These are phyloP conservation scores for Hordeum vulgare DNA, from an alignment of 176 grass and related monocot genomes.

Conservation along the genomic window DNA sequence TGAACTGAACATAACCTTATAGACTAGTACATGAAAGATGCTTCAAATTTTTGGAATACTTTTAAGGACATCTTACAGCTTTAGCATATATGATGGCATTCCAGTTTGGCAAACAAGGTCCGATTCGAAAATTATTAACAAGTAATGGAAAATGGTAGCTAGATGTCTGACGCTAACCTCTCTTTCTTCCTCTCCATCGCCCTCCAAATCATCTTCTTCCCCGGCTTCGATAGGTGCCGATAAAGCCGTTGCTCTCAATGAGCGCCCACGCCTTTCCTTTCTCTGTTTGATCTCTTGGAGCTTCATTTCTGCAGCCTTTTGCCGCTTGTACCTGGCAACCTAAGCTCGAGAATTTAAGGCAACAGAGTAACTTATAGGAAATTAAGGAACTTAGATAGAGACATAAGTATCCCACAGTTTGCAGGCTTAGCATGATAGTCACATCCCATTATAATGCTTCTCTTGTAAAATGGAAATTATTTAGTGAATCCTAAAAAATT, in stretches of 20 bases:
- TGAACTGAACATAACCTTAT: background rate
- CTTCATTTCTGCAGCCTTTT: constrained; percentile 71
- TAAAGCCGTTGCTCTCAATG: constrained; percentile 62
- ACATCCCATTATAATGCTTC: background rate
- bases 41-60: background rate
- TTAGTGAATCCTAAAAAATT: background rate
- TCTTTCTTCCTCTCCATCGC: constrained; percentile 91
- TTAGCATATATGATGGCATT: background rate
- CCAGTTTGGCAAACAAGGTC: background rate
- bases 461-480: background rate
- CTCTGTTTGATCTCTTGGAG: constrained; percentile 87
- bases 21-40: background rate
- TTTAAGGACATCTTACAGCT: background rate
- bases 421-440: background rate
- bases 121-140: background rate
- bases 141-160: background rate
- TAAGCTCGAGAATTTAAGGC: constrained; percentile 6
- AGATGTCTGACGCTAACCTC: constrained; percentile 47
- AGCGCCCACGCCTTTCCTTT: constrained; percentile 63
- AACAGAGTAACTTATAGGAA: background rate
- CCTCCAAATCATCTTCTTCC: constrained; percentile 72
- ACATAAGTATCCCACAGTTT: background rate
- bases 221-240: constrained; percentile 62
- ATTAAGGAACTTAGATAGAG: background rate
- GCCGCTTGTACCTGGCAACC: constrained; percentile 69